Conservation (phyloP, 352 stramenopile genomes). For the Globisporangium nagaii region DNA sequence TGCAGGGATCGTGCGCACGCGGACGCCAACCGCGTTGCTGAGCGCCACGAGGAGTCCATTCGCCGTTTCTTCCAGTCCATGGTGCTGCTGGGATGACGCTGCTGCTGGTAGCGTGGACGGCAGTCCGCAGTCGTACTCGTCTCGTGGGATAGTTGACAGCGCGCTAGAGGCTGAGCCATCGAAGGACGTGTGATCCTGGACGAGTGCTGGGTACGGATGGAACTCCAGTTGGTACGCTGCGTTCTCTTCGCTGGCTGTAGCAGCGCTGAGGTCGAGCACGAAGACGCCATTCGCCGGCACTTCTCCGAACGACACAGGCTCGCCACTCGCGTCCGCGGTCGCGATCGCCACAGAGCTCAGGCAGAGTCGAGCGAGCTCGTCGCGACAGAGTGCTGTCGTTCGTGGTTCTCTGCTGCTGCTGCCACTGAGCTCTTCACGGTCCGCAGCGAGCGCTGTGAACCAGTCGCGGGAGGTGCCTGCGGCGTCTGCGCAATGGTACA, state of each 20-base stretch:
- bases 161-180: too few species aligned
- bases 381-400: background rate
- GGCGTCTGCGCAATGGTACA: slow-evolving; percentile 39
- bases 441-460: slow-evolving; percentile 17
- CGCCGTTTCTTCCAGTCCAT: slow-evolving; percentile 22
- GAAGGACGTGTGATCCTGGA: too few species aligned
- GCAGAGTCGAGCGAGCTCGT: slow-evolving; percentile 25
- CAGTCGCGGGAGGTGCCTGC: slow-evolving; percentile 8
- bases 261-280: slow-evolving; percentile 41
- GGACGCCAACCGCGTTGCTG: slow-evolving; percentile 70
- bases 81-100: background rate
- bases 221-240: slow-evolving; percentile 19
- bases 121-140: slow-evolving; percentile 29
- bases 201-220: slow-evolving; percentile 28
- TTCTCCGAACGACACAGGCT: slow-evolving; percentile 42
- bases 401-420: background rate
- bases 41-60: slow-evolving; percentile 57
- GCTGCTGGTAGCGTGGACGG: background rate
- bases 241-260: too few species aligned
- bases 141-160: slow-evolving; percentile 2
- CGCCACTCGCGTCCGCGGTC: slow-evolving; percentile 1
- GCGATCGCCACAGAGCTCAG: slow-evolving; percentile 45
- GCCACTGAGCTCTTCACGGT: too few species aligned
- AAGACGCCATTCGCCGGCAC: slow-evolving; percentile 73
- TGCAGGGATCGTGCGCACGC: slow-evolving; percentile 63